Percentiles rank a stretch among this genome's conserved stretches.
Evolutionary conservation across 345 rosid genomes (phyloP).

Genomic region (Citrus unshiu): DNA sequence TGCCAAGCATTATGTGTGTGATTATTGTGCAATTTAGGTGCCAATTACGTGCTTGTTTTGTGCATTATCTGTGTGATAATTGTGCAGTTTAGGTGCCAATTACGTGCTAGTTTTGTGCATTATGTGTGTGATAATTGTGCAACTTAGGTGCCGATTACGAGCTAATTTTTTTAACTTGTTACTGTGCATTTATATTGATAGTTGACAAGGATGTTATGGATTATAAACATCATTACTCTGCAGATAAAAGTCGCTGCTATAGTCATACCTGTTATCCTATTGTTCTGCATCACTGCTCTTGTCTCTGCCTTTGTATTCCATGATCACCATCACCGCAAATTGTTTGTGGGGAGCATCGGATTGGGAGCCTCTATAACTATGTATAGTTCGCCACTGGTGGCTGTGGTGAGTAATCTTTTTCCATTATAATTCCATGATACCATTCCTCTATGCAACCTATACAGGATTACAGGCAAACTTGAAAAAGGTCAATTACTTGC

Average conservation of each 20-base stretch:
- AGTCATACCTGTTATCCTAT: slow-evolving; percentile 31
- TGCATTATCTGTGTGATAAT: no score
- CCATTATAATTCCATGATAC: background rate
- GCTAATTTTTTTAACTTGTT: background rate
- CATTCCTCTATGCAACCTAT: background rate
- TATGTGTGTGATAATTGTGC: background rate
- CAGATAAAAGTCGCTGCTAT: slow-evolving; percentile 56
- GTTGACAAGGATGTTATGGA: background rate
- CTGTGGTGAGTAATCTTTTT: slow-evolving; percentile 42
- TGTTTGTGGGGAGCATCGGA: slow-evolving; percentile 66
- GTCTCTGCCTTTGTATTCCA: slow-evolving; percentile 49
- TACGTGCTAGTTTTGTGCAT: background rate
- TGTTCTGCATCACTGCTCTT: slow-evolving; percentile 30
- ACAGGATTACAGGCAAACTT: background rate
- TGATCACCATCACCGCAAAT: slow-evolving; percentile 62
- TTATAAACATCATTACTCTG: background rate
- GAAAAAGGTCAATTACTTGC: background rate
- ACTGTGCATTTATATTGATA: slow-evolving; percentile 2
- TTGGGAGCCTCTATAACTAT: slow-evolving; percentile 55
- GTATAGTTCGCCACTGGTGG: slow-evolving; percentile 79
- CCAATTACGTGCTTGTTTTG: background rate
- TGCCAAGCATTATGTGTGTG: background rate
- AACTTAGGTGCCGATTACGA: background rate
- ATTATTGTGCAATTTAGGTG: background rate
- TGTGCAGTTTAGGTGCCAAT: background rate